Percentiles rank a stretch among this genome's conserved stretches.
Evolutionary conservation across 1,284 basidiomycete genomes (phyloP).

Genomic region (Filobasidium uniguttulatum): DNA sequence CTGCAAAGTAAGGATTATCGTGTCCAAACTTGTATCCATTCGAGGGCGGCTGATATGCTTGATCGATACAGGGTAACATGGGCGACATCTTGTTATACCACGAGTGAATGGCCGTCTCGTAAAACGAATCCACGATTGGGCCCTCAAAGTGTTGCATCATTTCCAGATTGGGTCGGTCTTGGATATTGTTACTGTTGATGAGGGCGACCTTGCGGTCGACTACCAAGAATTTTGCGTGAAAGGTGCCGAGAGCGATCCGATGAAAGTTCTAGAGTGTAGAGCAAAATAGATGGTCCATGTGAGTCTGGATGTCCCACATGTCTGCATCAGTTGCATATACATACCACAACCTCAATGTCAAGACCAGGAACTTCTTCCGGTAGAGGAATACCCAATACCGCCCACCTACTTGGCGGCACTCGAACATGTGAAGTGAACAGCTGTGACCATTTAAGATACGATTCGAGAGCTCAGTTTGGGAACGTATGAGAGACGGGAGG

Average conservation of each 20-base stretch:
- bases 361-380: conserved; percentile 49
- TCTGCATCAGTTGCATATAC: conserved; percentile 14
- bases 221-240: conserved; percentile 63
- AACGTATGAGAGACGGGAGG: not conserved
- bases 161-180: conserved; percentile 52
- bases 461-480: not conserved
- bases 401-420: conserved; percentile 44
- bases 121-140: conserved; percentile 55
- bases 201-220: conserved; percentile 59
- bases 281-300: not conserved
- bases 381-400: conserved; percentile 46
- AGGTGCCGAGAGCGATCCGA: conserved; percentile 53
- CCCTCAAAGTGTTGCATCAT: conserved; percentile 57
- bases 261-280: conserved; percentile 36
- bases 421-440: conserved; percentile 43
- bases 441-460: too few species aligned
- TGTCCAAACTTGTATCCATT: conserved; percentile 42
- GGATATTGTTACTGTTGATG: conserved; percentile 62
- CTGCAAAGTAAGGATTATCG: conserved; percentile 42
- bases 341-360: conserved; percentile 47
- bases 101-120: conserved; percentile 56
- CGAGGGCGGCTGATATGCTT: conserved; percentile 36
- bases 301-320: not conserved
- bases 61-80: conserved; percentile 44
- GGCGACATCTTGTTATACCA: conserved; percentile 51